These are phyloP conservation scores for Solanum rostratum DNA, from an alignment of 257 asterid genomes.

Conservation along the genomic window DNA sequence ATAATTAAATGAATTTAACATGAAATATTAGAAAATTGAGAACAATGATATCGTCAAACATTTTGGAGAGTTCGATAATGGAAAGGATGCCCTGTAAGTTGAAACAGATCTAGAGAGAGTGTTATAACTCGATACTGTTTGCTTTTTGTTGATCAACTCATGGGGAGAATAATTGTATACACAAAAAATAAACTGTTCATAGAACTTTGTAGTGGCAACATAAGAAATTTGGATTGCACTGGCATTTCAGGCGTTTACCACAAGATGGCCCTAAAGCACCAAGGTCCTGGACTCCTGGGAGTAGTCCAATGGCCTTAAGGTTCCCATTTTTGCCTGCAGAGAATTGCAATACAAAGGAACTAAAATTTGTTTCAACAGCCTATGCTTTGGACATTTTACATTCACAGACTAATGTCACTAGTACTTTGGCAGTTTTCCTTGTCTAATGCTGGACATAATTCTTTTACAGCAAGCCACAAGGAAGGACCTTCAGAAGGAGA, in stretches of 20 bases:
- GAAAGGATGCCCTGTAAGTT: not conserved
- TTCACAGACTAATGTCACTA: not conserved
- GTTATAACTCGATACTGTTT: not conserved
- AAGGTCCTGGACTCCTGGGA: not conserved
- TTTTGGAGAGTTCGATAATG: not conserved
- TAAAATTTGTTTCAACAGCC: not conserved
- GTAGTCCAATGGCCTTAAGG: not conserved
- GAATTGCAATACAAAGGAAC: not conserved
- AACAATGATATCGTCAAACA: not conserved
- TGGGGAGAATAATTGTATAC: too few species aligned
- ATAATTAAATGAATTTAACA: not conserved
- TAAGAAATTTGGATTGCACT: not conserved
- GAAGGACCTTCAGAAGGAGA: constrained; percentile 69
- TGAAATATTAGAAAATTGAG: not conserved
- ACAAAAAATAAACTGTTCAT: not conserved
- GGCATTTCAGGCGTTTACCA: not conserved
- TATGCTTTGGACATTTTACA: not conserved
- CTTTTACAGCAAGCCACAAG: constrained; percentile 54
- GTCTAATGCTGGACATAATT: not conserved
- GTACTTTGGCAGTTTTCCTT: not conserved
- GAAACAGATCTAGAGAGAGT: not conserved
- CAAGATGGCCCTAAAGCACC: not conserved
- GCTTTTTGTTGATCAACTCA: not conserved
- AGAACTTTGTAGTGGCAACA: not conserved
- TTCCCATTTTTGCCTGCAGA: not conserved